Evolutionary conservation across 2,329 filamentous ascomycete species (phyloP).

Genomic region (Macrophomina pseudophaseolina): DNA sequence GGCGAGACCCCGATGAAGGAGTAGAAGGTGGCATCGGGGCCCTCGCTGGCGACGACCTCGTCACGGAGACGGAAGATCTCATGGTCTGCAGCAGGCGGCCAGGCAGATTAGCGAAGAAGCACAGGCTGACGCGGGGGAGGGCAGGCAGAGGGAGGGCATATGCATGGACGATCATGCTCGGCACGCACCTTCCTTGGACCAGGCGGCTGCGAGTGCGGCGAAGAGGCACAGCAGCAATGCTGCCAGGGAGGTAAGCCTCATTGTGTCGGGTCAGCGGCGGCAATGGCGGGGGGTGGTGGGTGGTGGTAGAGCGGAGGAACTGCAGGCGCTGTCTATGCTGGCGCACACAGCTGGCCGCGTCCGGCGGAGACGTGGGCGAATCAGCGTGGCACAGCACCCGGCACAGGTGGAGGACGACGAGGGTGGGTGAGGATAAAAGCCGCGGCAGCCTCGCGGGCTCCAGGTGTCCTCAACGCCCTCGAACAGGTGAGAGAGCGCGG

Average conservation of each 20-base stretch:
- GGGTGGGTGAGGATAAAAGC: constrained; percentile 21
- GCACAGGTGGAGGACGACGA: not conserved
- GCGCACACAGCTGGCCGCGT: not conserved
- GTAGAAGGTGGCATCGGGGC: constrained; percentile 86
- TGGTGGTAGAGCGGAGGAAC: constrained; percentile 32
- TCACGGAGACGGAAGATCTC: constrained; percentile 97
- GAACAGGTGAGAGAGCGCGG: not conserved
- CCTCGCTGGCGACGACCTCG: constrained; percentile 78
- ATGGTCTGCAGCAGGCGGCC: constrained; percentile 66
- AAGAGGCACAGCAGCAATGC: constrained; percentile 72
- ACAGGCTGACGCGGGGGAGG: not conserved
- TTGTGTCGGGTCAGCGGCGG: constrained; percentile 50
- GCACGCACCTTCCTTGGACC: constrained; percentile 80
- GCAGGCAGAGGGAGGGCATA: not conserved
- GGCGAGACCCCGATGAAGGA: constrained; percentile 80
- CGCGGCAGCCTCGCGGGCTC: not conserved
- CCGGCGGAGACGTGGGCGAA: constrained; percentile 12
- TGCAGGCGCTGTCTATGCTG: constrained; percentile 17
- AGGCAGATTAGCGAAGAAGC: not conserved
- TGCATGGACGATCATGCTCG: not conserved
- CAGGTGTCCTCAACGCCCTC: not conserved
- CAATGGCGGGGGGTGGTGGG: constrained; percentile 28
- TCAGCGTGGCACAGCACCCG: constrained; percentile 17
- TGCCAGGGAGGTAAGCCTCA: constrained; percentile 71
- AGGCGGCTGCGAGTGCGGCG: constrained; percentile 71